Conservation (phyloP, 495 filamentous ascomycete species). For the Penicillium salamii region DNA sequence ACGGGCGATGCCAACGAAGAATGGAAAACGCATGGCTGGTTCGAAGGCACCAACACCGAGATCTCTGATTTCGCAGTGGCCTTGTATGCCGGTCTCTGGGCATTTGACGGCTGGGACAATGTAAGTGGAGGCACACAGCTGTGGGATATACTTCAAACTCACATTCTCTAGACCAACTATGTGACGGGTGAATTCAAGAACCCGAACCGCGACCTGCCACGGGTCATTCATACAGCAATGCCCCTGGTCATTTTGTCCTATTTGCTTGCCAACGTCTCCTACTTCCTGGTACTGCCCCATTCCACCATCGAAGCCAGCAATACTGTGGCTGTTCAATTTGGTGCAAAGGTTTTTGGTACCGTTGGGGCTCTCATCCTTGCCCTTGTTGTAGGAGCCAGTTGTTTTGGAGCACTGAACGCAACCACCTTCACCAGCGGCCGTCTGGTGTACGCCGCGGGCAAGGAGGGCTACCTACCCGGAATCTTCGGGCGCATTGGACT, state of each 20-base stretch:
- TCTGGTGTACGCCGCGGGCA: conserved; percentile 89
- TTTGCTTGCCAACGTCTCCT: conserved; percentile 84
- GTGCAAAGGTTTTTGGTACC: conserved; percentile 82
- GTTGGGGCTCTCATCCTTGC: conserved; percentile 81
- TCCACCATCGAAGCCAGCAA: conserved; percentile 76
- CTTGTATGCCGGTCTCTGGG: conserved; percentile 94
- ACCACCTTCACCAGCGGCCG: conserved; percentile 92
- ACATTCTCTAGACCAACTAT: conserved; percentile 74
- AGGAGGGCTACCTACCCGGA: conserved; percentile 88
- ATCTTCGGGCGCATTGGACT: conserved; percentile 83
- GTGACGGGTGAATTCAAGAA: conserved; percentile 95
- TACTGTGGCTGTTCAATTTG: conserved; percentile 93
- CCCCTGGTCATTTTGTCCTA: conserved; percentile 90
- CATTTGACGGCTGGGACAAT: conserved; percentile 99
- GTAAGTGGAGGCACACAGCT: too few relatives aligned
- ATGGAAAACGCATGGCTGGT: conserved; percentile 88
- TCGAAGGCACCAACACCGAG: conserved; percentile 78
- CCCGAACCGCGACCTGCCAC: conserved; percentile 83
- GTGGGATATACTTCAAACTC: too few relatives aligned
- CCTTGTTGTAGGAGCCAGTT: conserved; percentile 82
- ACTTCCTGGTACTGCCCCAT: conserved; percentile 91
- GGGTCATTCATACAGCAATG: conserved; percentile 96
- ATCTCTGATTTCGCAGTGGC: conserved; percentile 85
- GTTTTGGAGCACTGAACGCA: conserved; percentile 90
- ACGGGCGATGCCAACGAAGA: conserved; percentile 74